Base-by-base conservation (phyloP, 139 green algal species). In the Chlorella sp. region DNA sequence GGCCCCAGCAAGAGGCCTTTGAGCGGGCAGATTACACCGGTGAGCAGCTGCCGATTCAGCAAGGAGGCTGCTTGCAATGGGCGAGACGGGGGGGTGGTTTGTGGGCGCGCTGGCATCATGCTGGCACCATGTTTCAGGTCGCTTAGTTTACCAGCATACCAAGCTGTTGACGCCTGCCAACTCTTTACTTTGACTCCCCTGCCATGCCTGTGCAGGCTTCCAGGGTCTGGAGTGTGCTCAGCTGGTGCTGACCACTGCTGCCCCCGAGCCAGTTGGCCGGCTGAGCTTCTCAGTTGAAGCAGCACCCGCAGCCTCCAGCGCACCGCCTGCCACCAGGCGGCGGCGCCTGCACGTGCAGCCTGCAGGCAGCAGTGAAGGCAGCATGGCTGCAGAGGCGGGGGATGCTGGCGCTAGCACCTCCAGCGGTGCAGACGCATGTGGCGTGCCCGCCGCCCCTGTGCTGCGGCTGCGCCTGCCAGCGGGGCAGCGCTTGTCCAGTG, bases 21-120 rank as follows among this genome's bases (percentile, higher is more conserved):
- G 26, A 79, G 23, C 56, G 34, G 13, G 38, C n/a, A 30, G 79
- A 89, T 79, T 89, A 78, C 39, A 70, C 76, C 64, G 84, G 84
- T 82, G 56, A n/a, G 73, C n/a, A n/a, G n/a, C n/a, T n/a, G n/a
- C n/a, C n/a, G n/a, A n/a, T n/a, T n/a, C n/a, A n/a, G n/a, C n/a
- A n/a, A n/a, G n/a, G n/a, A n/a, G n/a, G n/a, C n/a, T n/a, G n/a
- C n/a, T n/a, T n/a, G n/a, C n/a, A n/a, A n/a, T n/a, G n/a, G n/a
- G n/a, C n/a, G n/a, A n/a, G n/a, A n/a, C n/a, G n/a, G n/a, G n/a
- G n/a, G n/a, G n/a, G n/a, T n/a, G n/a, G n/a, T n/a, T n/a, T n/a
- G n/a, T n/a, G n/a, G n/a, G n/a, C n/a, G n/a, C n/a, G n/a, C n/a
- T n/a, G n/a, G n/a, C n/a, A n/a, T n/a, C n/a, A n/a, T n/a, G n/a